Evolutionary conservation across 148 eudicot species (phyloP), one percentile per base, ranked within the genome.

Genomic region (Hydrangea macrophylla): DNA sequence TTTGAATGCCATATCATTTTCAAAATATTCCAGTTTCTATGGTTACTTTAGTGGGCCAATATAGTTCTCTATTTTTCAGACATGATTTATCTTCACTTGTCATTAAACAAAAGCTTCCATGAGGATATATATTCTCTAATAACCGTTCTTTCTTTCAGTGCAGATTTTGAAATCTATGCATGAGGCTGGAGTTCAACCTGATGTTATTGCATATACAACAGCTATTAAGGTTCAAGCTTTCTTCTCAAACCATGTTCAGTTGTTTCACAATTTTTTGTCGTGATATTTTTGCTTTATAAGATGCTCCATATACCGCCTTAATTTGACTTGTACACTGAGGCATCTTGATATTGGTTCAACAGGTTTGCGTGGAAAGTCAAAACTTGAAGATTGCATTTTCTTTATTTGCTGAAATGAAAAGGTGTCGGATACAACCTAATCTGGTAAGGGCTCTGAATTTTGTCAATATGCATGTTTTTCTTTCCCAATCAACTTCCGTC

Each of bases 151-250:
- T 54, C 68, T 68, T 82, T 75, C 75, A 72, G 76, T 83, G 73
- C 92, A 93, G 98, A 79, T 86, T 58, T 74, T 93, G 75, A 90
- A 79, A 74, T 75, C 85, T 78, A 90, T 90, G 92, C 82, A 55
- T 39, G 85, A 86, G 60, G 71, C 74, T 79, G 95, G 96, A 64
- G 72, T 82, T 68, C 92, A 64, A 77, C 98, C 92, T 67, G 96
- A 93, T 79, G 96, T 90, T 51, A 71, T 93, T 70, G 81, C 95
- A 44, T 93, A 93, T 70, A 90, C 98, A 62, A 81, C 90, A 58
- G 87, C 89, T 61, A 93, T 93, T 64, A 90, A 93, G 98, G 98
- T 93, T 50, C 20, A 12, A 28, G 15, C 23, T 62, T 77, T 65
- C 64, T 31, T 44, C 11, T 35, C 8, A 39, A 22, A 18, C 27